Percentiles rank a stretch among this genome's conserved stretches.
phyloP scores from a whole-genome alignment of 2,329 filamentous ascomycete species.

The Colletotrichum filicis region DNA sequence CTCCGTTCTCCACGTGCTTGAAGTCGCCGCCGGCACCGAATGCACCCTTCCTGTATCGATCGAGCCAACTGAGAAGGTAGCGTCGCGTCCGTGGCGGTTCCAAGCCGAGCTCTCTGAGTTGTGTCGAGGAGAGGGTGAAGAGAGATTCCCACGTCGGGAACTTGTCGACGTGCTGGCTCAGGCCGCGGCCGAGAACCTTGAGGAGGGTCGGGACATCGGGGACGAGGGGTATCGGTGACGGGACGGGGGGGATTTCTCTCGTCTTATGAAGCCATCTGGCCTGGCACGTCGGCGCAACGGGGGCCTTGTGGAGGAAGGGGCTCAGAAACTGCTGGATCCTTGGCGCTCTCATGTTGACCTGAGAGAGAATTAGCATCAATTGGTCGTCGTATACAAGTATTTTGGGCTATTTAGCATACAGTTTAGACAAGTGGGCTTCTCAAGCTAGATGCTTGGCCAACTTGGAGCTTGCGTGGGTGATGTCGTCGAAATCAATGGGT shows the following conservation, averaged over 20 bases:
- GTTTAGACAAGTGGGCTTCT: background rate
- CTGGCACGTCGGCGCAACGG: slow-evolving; percentile 46
- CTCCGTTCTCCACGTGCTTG: slow-evolving; percentile 71
- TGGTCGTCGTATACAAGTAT: background rate
- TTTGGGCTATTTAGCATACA: background rate
- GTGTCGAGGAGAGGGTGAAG: slow-evolving; percentile 81
- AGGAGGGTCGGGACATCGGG: slow-evolving; percentile 89
- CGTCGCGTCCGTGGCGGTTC: slow-evolving; percentile 85
- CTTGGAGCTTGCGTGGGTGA: slow-evolving; percentile 19
- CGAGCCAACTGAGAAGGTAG: slow-evolving; percentile 89
- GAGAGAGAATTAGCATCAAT: slow-evolving; percentile 6
- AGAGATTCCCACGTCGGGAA: slow-evolving; percentile 91
- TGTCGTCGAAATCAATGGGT: slow-evolving; percentile 10
- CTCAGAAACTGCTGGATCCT: slow-evolving; percentile 30
- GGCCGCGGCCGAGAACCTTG: slow-evolving; percentile 87
- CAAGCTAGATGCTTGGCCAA: background rate
- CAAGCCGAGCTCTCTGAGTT: slow-evolving; percentile 86
- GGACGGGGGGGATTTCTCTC: slow-evolving; percentile 57
- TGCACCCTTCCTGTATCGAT: slow-evolving; percentile 81
- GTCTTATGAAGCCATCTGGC: slow-evolving; percentile 57
- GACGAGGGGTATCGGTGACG: slow-evolving; percentile 83
- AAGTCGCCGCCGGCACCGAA: slow-evolving; percentile 88
- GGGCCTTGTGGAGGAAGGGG: slow-evolving; percentile 34
- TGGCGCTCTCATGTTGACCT: slow-evolving; percentile 35
- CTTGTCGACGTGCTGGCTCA: slow-evolving; percentile 85